phyloP scores from a whole-genome alignment of 306 rosid genomes.

The Citrullus mucosospermus region DNA sequence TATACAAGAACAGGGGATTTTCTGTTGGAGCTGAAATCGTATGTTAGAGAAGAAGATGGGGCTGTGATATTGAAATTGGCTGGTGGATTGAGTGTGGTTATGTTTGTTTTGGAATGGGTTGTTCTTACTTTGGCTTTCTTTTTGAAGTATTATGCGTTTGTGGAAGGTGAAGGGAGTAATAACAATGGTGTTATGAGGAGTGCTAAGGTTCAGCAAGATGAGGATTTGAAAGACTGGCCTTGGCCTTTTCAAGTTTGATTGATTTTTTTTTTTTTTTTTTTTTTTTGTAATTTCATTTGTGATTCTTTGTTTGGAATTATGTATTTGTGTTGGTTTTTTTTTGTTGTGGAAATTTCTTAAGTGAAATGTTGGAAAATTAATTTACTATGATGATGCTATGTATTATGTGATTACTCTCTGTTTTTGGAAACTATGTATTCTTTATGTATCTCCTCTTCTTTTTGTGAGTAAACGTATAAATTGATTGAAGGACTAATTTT shows the following conservation, averaged over 20 bases:
- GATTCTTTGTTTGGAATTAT: neutral
- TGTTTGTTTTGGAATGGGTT: conserved; percentile 79
- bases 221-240: conserved; percentile 8
- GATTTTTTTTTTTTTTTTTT: neutral
- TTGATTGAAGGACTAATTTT: too few species aligned
- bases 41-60: conserved; percentile 80
- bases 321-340: neutral
- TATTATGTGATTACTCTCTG: too few species aligned
- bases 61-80: conserved; percentile 59
- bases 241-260: neutral
- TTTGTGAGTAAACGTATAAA: too few species aligned
- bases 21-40: conserved; percentile 45
- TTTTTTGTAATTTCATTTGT: neutral
- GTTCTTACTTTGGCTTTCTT: conserved; percentile 62
- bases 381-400: too few species aligned
- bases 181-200: neutral
- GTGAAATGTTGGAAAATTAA: neutral
- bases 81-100: conserved; percentile 58
- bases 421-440: too few species aligned
- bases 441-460: too few species aligned
- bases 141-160: conserved; percentile 62
- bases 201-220: neutral
- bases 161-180: conserved; percentile 21
- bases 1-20: conserved; percentile 57
- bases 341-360: neutral